A percentile compares a stretch with the other conserved stretches of the same genome.
These are phyloP conservation scores for Pythium apleroticum DNA, from an alignment of 352 stramenopile species.

Conservation along the genomic window DNA sequence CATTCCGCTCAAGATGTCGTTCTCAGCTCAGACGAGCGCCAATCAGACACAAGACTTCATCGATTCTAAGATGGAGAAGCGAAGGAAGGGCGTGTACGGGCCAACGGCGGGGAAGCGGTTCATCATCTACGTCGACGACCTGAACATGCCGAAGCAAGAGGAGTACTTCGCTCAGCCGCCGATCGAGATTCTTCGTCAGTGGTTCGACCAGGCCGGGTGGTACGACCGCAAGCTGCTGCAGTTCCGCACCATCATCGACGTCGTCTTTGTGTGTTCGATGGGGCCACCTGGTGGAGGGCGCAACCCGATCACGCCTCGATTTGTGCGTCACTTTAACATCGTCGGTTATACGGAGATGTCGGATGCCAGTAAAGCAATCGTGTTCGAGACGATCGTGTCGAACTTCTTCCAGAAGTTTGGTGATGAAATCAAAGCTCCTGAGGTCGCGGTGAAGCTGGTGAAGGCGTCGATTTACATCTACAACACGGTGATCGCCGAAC, in stretches of 20 bases:
- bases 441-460: constrained; percentile 62
- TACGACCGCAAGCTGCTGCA: constrained; percentile 93
- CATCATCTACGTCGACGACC: constrained; percentile 93
- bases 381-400: constrained; percentile 81
- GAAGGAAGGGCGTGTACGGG: constrained; percentile 92
- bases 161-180: constrained; percentile 94
- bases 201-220: constrained; percentile 94
- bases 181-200: constrained; percentile 94
- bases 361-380: constrained; percentile 76
- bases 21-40: constrained; percentile 91
- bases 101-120: constrained; percentile 90
- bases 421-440: constrained; percentile 59
- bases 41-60: constrained; percentile 94
- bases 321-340: constrained; percentile 87
- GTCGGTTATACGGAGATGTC: constrained; percentile 85
- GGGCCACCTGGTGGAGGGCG: constrained; percentile 73
- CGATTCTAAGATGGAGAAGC: constrained; percentile 94
- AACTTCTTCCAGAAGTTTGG: constrained; percentile 73
- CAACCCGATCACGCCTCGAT: constrained; percentile 77
- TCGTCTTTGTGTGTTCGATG: constrained; percentile 84
- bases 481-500: constrained; percentile 78
- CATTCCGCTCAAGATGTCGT: constrained; percentile 90
- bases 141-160: constrained; percentile 96
- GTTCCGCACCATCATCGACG: constrained; percentile 92
- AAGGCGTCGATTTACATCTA: constrained; percentile 80